These are phyloP conservation scores for Marvania coccoides DNA, from an alignment of 139 green algal genomes.

Conservation along the genomic window DNA sequence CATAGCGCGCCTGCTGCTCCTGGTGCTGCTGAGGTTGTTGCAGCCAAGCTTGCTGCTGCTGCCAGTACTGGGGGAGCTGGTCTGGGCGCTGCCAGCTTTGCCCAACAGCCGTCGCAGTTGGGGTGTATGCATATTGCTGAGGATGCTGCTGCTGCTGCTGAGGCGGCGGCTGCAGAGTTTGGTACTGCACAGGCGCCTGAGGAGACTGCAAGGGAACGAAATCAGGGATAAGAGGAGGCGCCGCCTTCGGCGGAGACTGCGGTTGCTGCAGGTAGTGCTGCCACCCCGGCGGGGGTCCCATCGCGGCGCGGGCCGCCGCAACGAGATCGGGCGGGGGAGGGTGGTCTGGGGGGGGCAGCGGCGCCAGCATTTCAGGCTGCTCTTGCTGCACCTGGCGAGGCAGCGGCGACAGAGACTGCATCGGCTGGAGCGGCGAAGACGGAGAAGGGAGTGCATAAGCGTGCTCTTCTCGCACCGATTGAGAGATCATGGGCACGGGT, in stretches of 20 bases:
- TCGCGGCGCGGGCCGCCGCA: too few relatives aligned
- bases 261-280: not conserved
- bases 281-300: too few relatives aligned
- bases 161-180: not conserved
- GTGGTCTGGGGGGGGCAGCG: not conserved
- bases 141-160: not conserved
- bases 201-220: too few relatives aligned
- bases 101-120: not conserved
- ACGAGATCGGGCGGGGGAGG: too few relatives aligned
- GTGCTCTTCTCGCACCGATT: not conserved
- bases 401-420: too few relatives aligned
- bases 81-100: not conserved
- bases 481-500: not conserved
- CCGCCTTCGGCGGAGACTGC: too few relatives aligned
- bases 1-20: slow-evolving; percentile 3
- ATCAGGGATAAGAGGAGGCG: too few relatives aligned
- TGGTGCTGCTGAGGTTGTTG: not conserved
- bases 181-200: not conserved
- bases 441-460: not conserved
- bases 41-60: not conserved
- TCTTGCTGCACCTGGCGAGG: not conserved
- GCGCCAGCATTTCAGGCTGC: not conserved
- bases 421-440: not conserved
- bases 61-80: not conserved
- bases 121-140: not conserved